These are phyloP conservation scores for Lentinus brumalis DNA, from an alignment of 768 basidiomycete species.

Conservation along the genomic window DNA sequence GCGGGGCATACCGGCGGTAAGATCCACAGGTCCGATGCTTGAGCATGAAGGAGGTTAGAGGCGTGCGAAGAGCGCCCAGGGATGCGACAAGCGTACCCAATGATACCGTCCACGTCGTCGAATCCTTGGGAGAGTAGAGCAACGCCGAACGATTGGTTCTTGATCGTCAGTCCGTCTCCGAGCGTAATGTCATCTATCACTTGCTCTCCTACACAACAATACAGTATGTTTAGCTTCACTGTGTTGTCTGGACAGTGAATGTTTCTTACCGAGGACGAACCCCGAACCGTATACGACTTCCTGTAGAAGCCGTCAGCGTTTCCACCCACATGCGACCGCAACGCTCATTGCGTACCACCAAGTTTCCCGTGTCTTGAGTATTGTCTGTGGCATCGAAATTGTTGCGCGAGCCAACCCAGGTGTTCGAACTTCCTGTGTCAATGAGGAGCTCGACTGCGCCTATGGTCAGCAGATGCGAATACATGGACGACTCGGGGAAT, in stretches of 20 bases:
- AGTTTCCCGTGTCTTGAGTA: slow-evolving; percentile 34
- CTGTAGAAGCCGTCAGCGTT: slow-evolving; percentile 8
- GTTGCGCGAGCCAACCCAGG: slow-evolving; percentile 54
- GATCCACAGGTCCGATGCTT: slow-evolving; percentile 49
- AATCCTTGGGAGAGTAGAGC: slow-evolving; percentile 31
- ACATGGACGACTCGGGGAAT: slow-evolving; percentile 6
- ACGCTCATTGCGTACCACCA: slow-evolving; percentile 26
- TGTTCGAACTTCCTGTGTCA: slow-evolving; percentile 55
- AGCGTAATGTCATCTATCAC: slow-evolving; percentile 45
- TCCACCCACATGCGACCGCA: slow-evolving; percentile 21
- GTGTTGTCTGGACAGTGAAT: no score
- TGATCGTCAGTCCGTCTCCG: slow-evolving; percentile 21
- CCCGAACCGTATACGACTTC: slow-evolving; percentile 54
- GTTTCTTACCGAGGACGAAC: slow-evolving; percentile 40
- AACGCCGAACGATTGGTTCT: slow-evolving; percentile 40
- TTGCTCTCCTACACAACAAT: slow-evolving; percentile 8
- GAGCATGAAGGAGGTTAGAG: neutral
- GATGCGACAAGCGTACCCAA: slow-evolving; percentile 45
- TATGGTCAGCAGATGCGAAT: neutral
- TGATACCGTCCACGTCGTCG: slow-evolving; percentile 58
- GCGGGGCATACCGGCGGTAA: slow-evolving; percentile 33
- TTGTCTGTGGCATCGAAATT: slow-evolving; percentile 44
- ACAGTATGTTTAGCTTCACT: no score
- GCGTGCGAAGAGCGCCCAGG: neutral
- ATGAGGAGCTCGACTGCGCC: slow-evolving; percentile 48